These are phyloP conservation scores for Citeromyces siamensis DNA, from an alignment of 1,139 yeast genomes.

Conservation along the genomic window DNA sequence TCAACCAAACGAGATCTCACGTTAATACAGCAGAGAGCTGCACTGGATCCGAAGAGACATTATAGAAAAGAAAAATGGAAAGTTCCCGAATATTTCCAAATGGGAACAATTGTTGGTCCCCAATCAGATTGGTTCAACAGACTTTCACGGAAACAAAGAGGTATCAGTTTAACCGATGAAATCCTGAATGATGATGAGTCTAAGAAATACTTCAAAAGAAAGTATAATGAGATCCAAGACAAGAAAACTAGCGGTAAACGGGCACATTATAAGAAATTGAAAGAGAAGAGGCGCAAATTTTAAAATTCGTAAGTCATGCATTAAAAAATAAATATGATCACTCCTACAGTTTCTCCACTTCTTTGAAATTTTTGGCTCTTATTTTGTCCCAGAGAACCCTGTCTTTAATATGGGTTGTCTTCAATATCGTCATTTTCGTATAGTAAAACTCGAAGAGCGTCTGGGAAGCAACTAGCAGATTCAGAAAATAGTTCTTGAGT, in stretches of 20 bases:
- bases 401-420: constrained; percentile 15
- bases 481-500: constrained; percentile 33
- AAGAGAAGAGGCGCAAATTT: constrained; percentile 46
- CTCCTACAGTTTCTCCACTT: background rate
- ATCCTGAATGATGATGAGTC: constrained; percentile 63
- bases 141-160: constrained; percentile 58
- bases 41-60: constrained; percentile 90
- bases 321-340: background rate
- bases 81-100: constrained; percentile 71
- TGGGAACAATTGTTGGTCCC: constrained; percentile 82
- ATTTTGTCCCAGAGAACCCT: constrained; percentile 29
- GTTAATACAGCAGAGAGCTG: constrained; percentile 75
- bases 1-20: constrained; percentile 65
- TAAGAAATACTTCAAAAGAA: constrained; percentile 71
- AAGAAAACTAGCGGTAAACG: constrained; percentile 68
- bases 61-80: constrained; percentile 82
- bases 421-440: constrained; percentile 13
- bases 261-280: constrained; percentile 52
- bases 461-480: constrained; percentile 43
- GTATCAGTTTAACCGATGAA: constrained; percentile 71
- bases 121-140: constrained; percentile 70
- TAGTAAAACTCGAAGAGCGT: constrained; percentile 38
- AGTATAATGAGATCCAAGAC: constrained; percentile 68
- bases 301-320: constrained; percentile 9
- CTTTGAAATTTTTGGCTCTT: constrained; percentile 19